These are phyloP conservation scores for Flagelloscypha sp. DNA, from an alignment of 768 basidiomycete species.

Conservation along the genomic window DNA sequence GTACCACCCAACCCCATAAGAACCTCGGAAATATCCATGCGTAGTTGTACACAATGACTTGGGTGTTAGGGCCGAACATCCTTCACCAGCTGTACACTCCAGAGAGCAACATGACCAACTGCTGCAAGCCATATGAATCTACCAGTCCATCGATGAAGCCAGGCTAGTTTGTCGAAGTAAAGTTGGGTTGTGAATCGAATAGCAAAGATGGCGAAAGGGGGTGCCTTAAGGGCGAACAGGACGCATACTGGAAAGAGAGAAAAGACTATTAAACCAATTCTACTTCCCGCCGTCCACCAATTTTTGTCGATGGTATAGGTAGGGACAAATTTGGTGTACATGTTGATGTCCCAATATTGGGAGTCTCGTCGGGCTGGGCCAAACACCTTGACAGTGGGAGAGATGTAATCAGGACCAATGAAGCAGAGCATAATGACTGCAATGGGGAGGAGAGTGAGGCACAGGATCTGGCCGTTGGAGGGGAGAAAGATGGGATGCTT, in stretches of 20 bases:
- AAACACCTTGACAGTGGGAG: constrained; percentile 40
- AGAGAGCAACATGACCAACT: constrained; percentile 51
- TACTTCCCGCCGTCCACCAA: constrained; percentile 63
- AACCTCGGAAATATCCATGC: constrained; percentile 57
- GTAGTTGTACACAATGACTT: constrained; percentile 35
- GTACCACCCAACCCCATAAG: constrained; percentile 50
- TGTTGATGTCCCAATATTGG: constrained; percentile 19
- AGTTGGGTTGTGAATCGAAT: constrained; percentile 51
- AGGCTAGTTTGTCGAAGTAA: constrained; percentile 68
- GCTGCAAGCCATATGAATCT: constrained; percentile 61
- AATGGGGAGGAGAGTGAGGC: constrained; percentile 34
- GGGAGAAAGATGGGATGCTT: constrained; percentile 42
- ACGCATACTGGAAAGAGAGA: constrained; percentile 64
- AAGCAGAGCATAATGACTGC: constrained; percentile 40
- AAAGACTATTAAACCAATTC: constrained; percentile 65
- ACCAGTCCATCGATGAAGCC: constrained; percentile 66
- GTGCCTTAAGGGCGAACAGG: constrained; percentile 60
- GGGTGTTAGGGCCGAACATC: constrained; percentile 39
- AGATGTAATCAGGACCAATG: constrained; percentile 63
- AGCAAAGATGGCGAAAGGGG: constrained; percentile 67
- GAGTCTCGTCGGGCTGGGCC: constrained; percentile 9
- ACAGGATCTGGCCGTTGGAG: constrained; percentile 56
- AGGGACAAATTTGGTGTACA: constrained; percentile 32
- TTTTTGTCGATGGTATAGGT: constrained; percentile 57
- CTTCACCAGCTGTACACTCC: constrained; percentile 56